These are phyloP conservation scores for Mycena albidolilacea DNA, from an alignment of 768 basidiomycete species.

Conservation along the genomic window DNA sequence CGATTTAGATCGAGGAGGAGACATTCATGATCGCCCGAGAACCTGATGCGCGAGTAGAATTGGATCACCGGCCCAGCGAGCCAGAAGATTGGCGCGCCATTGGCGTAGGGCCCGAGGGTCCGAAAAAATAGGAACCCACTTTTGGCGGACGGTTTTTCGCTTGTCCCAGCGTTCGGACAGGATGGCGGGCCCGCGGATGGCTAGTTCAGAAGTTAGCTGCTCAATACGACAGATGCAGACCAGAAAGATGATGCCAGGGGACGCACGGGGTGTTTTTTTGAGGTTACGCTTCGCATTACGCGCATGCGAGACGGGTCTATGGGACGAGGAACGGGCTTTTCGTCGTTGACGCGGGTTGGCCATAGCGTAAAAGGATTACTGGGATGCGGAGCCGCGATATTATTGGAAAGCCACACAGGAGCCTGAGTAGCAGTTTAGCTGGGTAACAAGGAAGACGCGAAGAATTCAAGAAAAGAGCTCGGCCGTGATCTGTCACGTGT, in stretches of 20 bases:
- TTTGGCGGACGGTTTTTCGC: constrained; percentile 90
- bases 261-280: constrained; percentile 81
- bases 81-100: constrained; percentile 12
- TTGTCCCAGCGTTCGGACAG: constrained; percentile 92
- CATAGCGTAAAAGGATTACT: constrained; percentile 62
- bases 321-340: constrained; percentile 85
- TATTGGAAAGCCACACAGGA: constrained; percentile 5
- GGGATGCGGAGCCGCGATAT: constrained; percentile 16
- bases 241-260: constrained; percentile 23
- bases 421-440: background rate
- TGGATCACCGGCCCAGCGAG: constrained; percentile 35
- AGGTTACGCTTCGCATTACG: constrained; percentile 80
- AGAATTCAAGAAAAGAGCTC: background rate
- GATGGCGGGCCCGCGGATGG: constrained; percentile 85
- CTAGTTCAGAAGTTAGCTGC: constrained; percentile 51
- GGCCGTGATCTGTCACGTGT: background rate
- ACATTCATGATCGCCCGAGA: constrained; percentile 40
- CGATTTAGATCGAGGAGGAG: constrained; percentile 36
- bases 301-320: constrained; percentile 82
- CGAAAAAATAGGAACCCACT: constrained; percentile 66
- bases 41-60: constrained; percentile 29
- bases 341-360: constrained; percentile 95
- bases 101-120: background rate
- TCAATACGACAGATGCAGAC: constrained; percentile 34
- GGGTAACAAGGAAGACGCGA: constrained; percentile 5